Evolutionary conservation across 495 filamentous ascomycete species (phyloP), one percentile per base, ranked within the genome.

Genomic region (Rusavskia elegans): DNA sequence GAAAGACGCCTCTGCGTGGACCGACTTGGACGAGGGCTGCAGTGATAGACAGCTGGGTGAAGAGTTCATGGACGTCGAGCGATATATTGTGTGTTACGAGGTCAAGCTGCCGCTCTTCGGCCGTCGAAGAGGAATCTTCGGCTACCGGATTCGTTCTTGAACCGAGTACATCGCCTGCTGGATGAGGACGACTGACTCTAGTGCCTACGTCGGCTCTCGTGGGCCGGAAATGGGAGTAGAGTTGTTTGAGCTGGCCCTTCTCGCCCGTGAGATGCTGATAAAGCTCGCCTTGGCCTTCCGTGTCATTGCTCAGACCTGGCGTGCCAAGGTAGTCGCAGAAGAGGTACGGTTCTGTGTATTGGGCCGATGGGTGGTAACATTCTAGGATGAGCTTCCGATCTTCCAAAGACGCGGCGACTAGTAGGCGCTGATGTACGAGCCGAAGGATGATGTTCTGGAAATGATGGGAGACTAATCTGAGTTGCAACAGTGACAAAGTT

Each of bases 351-450:
- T 81, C 81, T 13, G 72, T 79, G 29, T 84, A 66, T 61, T 78
- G 82, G n/a, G 75, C 77, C 55, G 69, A 77, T 0, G 85, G 85
- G 55, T 83, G 83, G 60, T 81, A 88, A 67, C 82, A 85, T 69
- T 88, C 84, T 14, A 92, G 73, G 19, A 88, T 79, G 27, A 89
- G 64, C 39, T 77, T 71, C 61, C 82, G 78, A 50, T 80, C 76
- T 17, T 73, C 64, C 16, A 82, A 66, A 9, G 70, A 64, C 4
- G 79, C 70, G 23, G 78, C 76, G 19, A 70, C 57, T 35, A 78
- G 64, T 16, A 89, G 72, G 41, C 86, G 80, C 25, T 73, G 65
- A 55, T 84, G 78, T 21, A 89, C 63, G 42, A 89, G 73, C 48
- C 79, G 78, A n/a, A 82, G 68, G 45, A 83, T 73, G 14, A 85